Conservation (phyloP, 2,329 filamentous ascomycete genomes). For the Xylariaceae sp. region DNA sequence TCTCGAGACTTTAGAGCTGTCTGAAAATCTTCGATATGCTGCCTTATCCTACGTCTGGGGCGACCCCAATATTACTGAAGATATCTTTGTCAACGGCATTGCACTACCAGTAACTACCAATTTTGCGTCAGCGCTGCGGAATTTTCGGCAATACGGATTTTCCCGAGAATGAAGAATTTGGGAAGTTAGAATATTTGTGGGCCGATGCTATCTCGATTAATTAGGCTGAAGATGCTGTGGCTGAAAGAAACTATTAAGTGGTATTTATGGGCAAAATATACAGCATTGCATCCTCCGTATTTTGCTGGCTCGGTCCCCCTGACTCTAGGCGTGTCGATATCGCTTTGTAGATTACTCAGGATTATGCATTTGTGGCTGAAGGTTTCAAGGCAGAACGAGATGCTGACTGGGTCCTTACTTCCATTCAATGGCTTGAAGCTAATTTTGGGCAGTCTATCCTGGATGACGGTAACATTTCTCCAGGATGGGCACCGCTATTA, state of each 20-base stretch:
- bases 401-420: too few relatives aligned
- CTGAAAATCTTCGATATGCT: neutral
- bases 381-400: too few relatives aligned
- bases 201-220: neutral
- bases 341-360: neutral
- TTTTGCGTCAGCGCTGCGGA: neutral
- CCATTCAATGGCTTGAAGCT: neutral
- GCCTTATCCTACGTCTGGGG: conserved; percentile 5
- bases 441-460: neutral
- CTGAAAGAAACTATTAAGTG: neutral
- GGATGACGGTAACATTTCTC: neutral
- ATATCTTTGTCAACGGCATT: neutral
- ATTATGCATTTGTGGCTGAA: too few relatives aligned
- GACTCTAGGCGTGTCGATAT: neutral
- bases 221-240: neutral
- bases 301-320: neutral
- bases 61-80: neutral
- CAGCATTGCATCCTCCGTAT: neutral
- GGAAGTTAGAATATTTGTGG: neutral
- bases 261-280: neutral
- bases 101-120: conserved; percentile 1
- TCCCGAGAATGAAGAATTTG: neutral
- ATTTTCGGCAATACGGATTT: conserved; percentile 1
- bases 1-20: neutral
- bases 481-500: neutral